phyloP scores from a whole-genome alignment of 371 early-diverging fungal genomes.

The Sporodiniella umbellata region DNA sequence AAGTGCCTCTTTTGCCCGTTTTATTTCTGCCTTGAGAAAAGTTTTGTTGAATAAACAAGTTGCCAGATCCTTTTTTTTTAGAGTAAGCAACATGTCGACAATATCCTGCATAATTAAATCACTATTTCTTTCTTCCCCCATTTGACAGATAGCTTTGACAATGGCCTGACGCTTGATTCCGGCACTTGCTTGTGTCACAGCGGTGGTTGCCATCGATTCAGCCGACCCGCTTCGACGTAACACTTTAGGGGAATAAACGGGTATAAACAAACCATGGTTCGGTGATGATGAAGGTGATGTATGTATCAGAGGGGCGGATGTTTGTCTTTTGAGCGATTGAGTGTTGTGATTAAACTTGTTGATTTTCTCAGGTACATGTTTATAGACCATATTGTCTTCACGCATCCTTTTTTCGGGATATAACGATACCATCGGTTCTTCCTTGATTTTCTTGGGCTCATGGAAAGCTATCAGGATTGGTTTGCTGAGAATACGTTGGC shows the following conservation, averaged over 20 bases:
- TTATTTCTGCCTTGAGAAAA: constrained; percentile 34
- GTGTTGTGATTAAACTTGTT: too few species aligned
- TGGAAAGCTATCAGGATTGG: constrained; percentile 44
- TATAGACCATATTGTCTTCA: too few species aligned
- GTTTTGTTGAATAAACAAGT: constrained; percentile 47
- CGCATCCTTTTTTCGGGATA: too few species aligned
- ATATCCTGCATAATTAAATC: too few species aligned
- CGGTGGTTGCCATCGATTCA: too few species aligned
- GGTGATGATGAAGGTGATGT: background rate
- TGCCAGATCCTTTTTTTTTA: constrained; percentile 45
- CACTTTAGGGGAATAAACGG: too few species aligned
- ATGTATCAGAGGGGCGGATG: background rate
- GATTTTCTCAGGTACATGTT: too few species aligned
- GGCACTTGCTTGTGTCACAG: constrained; percentile 29
- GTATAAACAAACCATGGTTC: constrained; percentile 8
- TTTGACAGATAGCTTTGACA: constrained; percentile 9
- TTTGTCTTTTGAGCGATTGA: background rate
- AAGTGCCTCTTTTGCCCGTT: constrained; percentile 41
- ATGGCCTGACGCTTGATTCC: constrained; percentile 18
- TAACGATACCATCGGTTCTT: too few species aligned
- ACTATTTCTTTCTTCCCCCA: constrained; percentile 11
- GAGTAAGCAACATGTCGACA: constrained; percentile 43
- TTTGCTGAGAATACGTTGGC: constrained; percentile 28
- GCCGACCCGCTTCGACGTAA: constrained; percentile 33
- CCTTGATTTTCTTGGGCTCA: constrained; percentile 39